Evolutionary conservation across 2,329 filamentous ascomycete species (phyloP).

Genomic region (Gnomoniopsis smithogilvyi): DNA sequence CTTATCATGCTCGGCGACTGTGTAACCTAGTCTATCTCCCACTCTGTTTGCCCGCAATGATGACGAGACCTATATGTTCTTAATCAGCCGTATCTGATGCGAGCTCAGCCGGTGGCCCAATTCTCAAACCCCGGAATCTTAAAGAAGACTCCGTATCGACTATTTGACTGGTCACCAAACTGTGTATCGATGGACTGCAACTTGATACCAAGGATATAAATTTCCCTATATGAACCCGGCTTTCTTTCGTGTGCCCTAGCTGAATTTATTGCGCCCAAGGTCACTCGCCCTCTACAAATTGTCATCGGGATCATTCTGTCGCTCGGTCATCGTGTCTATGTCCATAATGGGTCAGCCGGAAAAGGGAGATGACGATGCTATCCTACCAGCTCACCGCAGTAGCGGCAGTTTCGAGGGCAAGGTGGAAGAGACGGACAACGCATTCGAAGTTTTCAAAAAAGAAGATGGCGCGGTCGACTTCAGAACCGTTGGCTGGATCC

Average conservation of each 20-base stretch:
- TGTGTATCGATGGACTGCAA: too few relatives aligned
- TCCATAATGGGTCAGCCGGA: neutral
- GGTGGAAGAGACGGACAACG: slow-evolving; percentile 1
- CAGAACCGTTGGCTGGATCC: slow-evolving; percentile 49
- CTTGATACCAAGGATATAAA: too few relatives aligned
- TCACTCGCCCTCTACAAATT: neutral
- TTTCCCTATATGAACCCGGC: too few relatives aligned
- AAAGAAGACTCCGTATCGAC: neutral
- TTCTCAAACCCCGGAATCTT: neutral
- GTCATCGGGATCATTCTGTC: neutral
- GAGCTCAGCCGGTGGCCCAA: neutral
- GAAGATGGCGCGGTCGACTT: slow-evolving; percentile 47
- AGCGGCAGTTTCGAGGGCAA: slow-evolving; percentile 15
- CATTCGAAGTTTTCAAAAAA: slow-evolving; percentile 46
- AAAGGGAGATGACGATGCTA: neutral
- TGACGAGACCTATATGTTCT: neutral
- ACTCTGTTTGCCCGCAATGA: neutral
- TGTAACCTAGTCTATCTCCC: neutral
- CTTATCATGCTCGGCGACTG: neutral
- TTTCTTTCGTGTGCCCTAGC: too few relatives aligned
- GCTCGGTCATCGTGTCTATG: neutral
- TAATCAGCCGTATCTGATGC: neutral
- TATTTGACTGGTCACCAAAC: too few relatives aligned
- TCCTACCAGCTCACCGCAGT: slow-evolving; percentile 6
- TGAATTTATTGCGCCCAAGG: neutral